Evolutionary conservation across 164 flowering plant genomes (phyloP), one percentile per base, ranked within the genome.

Genomic region (Hamamelis virginiana): DNA sequence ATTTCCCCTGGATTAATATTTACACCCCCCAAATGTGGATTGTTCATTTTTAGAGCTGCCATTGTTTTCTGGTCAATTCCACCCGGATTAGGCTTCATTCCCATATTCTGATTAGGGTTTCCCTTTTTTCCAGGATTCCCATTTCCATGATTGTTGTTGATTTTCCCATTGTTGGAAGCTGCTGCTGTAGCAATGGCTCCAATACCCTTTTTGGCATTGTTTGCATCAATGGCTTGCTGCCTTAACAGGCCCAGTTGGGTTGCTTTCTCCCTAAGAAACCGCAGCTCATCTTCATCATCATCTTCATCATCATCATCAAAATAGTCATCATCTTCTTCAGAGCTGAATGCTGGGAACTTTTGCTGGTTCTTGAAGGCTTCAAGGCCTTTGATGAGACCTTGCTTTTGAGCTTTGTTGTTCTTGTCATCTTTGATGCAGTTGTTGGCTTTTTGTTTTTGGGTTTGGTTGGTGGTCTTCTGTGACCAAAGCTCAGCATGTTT

Each of bases 401-500:
- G 90, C 67, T 81, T 81, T 57, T 85, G 85, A 21, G 72, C 66
- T 22, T 76, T 81, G 73, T 73, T 78, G 70, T 74, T 79, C 43
- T 80, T 82, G 56, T 79, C 79, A 66, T 75, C 77, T 59, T 82
- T 83, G 67, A 62, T 72, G 72, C 75, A 45, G 64, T 70, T 70
- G 65, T 15, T n/a, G n/a, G n/a, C 41, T 38, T 74, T 76, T 19
- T 78, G 83, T 19, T 90, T 83, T 65, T 83, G 88, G 68, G 74
- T 81, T 62, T 83, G 89, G 65, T 74, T 84, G 56, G 78, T 84
- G 64, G 78, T 27, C 52, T 85, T 86, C 66, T 78, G 83, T 56
- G 86, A 76, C 91, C 96, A 92, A 26, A 86, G 71, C 76, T 87
- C 92, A 25, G 96, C 89, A 78, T 89, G 86, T 70, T 90, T 92